Evolutionary conservation across 441 rosid species (phyloP).

Genomic region (Raphanus hybrid): DNA sequence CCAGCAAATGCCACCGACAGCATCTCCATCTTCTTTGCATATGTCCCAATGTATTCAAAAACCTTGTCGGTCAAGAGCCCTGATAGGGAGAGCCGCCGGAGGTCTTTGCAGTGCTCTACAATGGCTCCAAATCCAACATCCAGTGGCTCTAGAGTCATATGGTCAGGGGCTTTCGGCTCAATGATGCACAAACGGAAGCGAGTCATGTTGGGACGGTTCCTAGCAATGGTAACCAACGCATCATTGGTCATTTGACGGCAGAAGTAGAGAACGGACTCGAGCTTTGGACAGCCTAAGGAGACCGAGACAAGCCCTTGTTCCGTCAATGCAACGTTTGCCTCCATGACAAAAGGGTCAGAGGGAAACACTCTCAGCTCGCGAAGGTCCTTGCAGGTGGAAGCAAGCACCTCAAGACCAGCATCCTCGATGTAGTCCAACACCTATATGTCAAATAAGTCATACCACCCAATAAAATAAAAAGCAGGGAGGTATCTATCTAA

Average conservation of each 20-base stretch:
- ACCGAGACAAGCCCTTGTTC: constrained; percentile 85
- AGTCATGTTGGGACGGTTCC: constrained; percentile 76
- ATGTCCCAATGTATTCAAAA: constrained; percentile 80
- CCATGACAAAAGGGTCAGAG: constrained; percentile 70
- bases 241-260: constrained; percentile 86
- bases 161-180: constrained; percentile 75
- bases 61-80: constrained; percentile 87
- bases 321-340: constrained; percentile 72
- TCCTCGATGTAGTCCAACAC: constrained; percentile 90
- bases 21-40: constrained; percentile 89
- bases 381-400: constrained; percentile 75
- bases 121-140: constrained; percentile 96
- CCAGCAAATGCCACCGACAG: constrained; percentile 96
- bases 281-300: constrained; percentile 83
- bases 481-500: neutral
- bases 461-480: neutral
- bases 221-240: constrained; percentile 80
- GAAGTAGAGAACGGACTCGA: constrained; percentile 83
- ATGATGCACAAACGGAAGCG: constrained; percentile 92
- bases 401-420: constrained; percentile 75
- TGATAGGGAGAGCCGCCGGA: constrained; percentile 79
- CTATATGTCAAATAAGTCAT: constrained; percentile 42
- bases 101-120: constrained; percentile 84
- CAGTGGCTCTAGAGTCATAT: constrained; percentile 72
- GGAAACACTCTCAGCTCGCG: constrained; percentile 89